Evolutionary conservation across 805 yeast species (phyloP), one percentile per base, ranked within the genome.

Genomic region (Kurtzmaniella cleridarum): DNA sequence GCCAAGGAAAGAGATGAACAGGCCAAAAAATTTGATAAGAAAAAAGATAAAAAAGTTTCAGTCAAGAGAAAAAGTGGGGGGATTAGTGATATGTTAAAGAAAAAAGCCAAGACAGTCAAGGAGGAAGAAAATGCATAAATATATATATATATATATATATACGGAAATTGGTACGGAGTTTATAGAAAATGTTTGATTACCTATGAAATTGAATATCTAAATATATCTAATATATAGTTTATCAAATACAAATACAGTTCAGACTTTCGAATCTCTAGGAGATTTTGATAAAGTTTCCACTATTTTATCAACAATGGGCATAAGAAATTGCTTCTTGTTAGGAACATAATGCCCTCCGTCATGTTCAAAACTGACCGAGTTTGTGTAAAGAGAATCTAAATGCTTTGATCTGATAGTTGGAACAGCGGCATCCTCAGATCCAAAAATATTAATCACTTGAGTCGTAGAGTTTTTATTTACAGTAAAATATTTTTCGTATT

Each of bases 1-100:
- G 78, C 67, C 3, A 71, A 69, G 37, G 88, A 85, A 44, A 71
- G 98, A 42, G 73, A 71, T 13, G 88, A 79, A 44, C 88, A 84
- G 41, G 59, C 75, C 48, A 73, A 71, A 32, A 84, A 85, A 56
- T 79, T 71, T 43, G 84, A 79, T 43, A 76, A 67, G 45, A 83
- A 82, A 40, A 46, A 51, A 5, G 51, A 12, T 33, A 37, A 37
- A 28, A 28, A 26, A 27, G 38, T 35, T 24, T 17, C 32, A 5
- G 28, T 34, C 31, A 32, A 41, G 7, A 44, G 41, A 30, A 44
- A 41, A 34, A 41, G 37, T 11, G 32, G 43, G 7, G 46, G 44
- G 27, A 49, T 49, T n/a, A 36, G 35, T 5, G 60, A 49, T 40
- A 51, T 54, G 9, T 42, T 47, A 41, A 32, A 48, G 42, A 45